Base-by-base conservation (phyloP, 2,329 filamentous ascomycete genomes). In the Torrubiella hemipterigena region DNA sequence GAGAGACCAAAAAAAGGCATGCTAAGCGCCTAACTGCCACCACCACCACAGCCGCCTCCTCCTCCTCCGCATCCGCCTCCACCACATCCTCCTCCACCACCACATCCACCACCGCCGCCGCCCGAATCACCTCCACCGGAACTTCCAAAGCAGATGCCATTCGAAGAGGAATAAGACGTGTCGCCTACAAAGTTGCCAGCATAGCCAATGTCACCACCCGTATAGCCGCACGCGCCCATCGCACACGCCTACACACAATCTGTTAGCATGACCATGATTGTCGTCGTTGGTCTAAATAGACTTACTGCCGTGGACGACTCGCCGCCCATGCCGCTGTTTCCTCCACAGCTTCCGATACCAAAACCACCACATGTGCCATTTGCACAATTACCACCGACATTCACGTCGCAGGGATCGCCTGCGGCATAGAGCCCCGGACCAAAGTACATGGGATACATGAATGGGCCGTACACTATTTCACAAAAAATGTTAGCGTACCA, bases 311-410 rank as follows among this genome's bases (percentile, higher is more conserved):
- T 54, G 2, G 59, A n/a, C n/a, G n/a, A n/a, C n/a, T n/a, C n/a
- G n/a, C n/a, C n/a, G n/a, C n/a, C n/a, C n/a, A n/a, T n/a, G n/a
- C n/a, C n/a, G n/a, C n/a, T n/a, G n/a, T n/a, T 54, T 5, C 55
- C 54, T 22, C 64, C 59, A 27, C 63, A 60, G 6, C 56, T 58
- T 3, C 66, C 63, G 3, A 55, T 54, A 1, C 59, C 57, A 3
- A 57, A 58, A 3, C 55, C 55, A 5, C 58, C 58, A 40, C 70
- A 75, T 2, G 62, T 70, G 1, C 68, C 71, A 3, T 47, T 46
- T 2, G 53, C 46, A 40, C 44, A 72, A 2, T 44, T 52, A 20
- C 52, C 57, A 3, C 54, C 51, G 6, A 45, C 40, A 5, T 42
- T 45, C 0, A 51, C 37, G 3, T 41, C 44, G 2, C 54, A 54